Evolutionary conservation across 257 asterid species (phyloP).

Genomic region (Ballota nigra): DNA sequence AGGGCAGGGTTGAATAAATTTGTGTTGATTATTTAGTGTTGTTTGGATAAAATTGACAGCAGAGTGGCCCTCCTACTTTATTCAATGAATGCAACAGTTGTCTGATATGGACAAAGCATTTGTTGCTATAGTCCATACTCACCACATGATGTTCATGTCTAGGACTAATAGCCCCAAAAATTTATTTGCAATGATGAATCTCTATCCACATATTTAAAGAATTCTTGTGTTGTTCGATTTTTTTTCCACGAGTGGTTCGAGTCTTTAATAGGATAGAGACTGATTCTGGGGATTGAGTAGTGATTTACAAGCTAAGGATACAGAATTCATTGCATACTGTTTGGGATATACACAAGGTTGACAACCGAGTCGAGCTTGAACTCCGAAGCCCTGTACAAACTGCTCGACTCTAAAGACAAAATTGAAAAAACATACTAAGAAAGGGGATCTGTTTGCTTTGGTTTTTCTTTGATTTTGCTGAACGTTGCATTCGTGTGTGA

Average conservation of each 20-base stretch:
- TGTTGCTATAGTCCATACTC: constrained; percentile 22
- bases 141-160: constrained; percentile 11
- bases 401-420: background rate
- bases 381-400: background rate
- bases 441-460: background rate
- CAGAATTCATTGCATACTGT: background rate
- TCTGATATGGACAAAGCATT: constrained; percentile 32
- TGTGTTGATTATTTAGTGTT: background rate
- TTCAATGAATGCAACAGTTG: constrained; percentile 15
- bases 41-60: background rate
- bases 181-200: constrained; percentile 8
- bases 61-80: constrained; percentile 15
- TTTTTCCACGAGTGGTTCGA: background rate
- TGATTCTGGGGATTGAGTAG: background rate
- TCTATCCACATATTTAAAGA: background rate
- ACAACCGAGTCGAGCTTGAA: background rate
- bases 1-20: background rate
- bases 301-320: constrained; percentile 12
- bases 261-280: background rate
- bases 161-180: constrained; percentile 30
- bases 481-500: background rate
- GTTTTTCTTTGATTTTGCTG: background rate
- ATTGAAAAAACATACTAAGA: background rate
- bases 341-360: background rate
- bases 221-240: background rate